Base-by-base conservation (phyloP, 163 green algal species). In the Chlorella variabilis region DNA sequence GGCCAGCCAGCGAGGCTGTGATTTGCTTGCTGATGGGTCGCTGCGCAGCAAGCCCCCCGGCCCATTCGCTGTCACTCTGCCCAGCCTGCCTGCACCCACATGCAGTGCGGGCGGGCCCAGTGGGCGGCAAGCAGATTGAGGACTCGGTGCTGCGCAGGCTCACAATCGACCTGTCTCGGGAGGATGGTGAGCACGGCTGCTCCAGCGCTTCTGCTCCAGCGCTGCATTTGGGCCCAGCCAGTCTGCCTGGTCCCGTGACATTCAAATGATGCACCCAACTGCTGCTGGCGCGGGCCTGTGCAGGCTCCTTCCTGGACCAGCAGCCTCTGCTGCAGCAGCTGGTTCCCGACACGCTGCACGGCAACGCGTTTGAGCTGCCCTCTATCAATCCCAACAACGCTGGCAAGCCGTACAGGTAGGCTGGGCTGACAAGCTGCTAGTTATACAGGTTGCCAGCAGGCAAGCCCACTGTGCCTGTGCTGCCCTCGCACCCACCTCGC, bases 311-410 rank as follows among this genome's bases (percentile, higher is more conserved):
- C 31, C 71, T 78, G 36, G 36, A n/a, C 3, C 70, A 78, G 34
- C 23, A 78, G 54, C 71, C 71, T 21, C 71, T 84, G 59, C 78
- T 84, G 67, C 21, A 71, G 31, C 70, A 18, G 34, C 71, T 84
- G 31, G 71, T 78, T 2, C 23, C 51, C 1, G 78, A 84, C 33
- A 49, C 29, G 4, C 27, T 25, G 13, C 34, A 58, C 42, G 78
- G 78, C 8, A 13, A 71, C 67, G 34, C 67, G 2, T 67, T 84
- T 66, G 78, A 84, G 62, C 78, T 84, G 67, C 78, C 78, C 7
- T 49, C 78, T 42, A 84, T 84, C 65, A 80, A 80, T 56, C 73
- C 73, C 1, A n/a, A 25, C 73, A 61, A 70, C 56, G 25, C 36
- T 59, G 63, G 56, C 73, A 34, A 18, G 27, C 36, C 73, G 21